These are phyloP conservation scores for Boletus vermiculosoides DNA, from an alignment of 768 basidiomycete species.

Conservation along the genomic window DNA sequence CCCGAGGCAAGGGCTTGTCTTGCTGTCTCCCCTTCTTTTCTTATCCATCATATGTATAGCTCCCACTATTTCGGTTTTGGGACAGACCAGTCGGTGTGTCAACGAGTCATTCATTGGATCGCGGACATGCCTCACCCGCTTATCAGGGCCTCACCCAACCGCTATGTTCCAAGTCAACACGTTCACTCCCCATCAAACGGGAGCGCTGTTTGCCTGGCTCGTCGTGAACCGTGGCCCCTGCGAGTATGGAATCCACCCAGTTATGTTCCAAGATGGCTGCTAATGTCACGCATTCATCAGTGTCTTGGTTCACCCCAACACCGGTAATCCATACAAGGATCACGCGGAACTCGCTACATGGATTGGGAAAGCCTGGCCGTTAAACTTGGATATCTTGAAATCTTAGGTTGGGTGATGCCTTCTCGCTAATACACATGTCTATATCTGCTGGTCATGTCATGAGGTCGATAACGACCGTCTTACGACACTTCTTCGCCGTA, in stretches of 20 bases:
- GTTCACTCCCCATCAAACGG: conserved; percentile 65
- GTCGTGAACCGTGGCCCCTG: conserved; percentile 66
- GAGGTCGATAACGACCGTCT: background rate
- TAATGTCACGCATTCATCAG: conserved; percentile 32
- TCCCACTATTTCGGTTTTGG: conserved; percentile 61
- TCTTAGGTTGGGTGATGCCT: conserved; percentile 13
- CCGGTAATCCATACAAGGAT: conserved; percentile 51
- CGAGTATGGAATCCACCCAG: conserved; percentile 50
- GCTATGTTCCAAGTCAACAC: conserved; percentile 74
- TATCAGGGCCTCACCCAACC: conserved; percentile 61
- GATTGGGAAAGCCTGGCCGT: conserved; percentile 64
- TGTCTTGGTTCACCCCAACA: conserved; percentile 72
- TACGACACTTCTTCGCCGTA: background rate
- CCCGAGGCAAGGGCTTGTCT: conserved; percentile 51
- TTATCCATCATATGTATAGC: conserved; percentile 33
- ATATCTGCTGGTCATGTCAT: background rate
- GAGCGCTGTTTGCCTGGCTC: conserved; percentile 66
- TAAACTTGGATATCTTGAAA: conserved; percentile 42
- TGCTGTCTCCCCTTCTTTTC: background rate
- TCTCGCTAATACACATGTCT: background rate
- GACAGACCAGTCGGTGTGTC: conserved; percentile 58
- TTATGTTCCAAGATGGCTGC: background rate
- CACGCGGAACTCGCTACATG: conserved; percentile 64
- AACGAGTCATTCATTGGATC: background rate
- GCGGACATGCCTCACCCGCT: background rate